Evolutionary conservation across 257 asterid genomes (phyloP).

Genomic region (Nicotiana otophora): DNA sequence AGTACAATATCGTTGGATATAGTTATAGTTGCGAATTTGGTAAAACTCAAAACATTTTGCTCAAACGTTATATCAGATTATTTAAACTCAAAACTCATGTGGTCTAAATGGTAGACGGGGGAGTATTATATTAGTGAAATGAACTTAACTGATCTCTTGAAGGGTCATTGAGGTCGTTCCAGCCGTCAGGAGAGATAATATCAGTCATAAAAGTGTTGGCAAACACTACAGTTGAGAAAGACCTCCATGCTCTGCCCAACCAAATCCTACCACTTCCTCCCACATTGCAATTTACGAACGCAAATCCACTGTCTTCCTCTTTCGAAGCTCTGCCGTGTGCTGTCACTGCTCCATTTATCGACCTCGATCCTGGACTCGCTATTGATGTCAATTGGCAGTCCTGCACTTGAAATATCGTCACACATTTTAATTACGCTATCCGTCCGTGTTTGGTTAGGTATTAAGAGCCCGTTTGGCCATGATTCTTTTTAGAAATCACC

Average conservation of each 20-base stretch:
- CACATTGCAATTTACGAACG: constrained; percentile 60
- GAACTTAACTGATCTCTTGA: constrained; percentile 63
- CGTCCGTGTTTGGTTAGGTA: too few relatives aligned
- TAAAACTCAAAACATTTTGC: too few relatives aligned
- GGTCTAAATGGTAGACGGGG: not conserved
- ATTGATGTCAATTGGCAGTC: constrained; percentile 63
- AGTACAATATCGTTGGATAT: too few relatives aligned
- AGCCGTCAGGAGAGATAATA: constrained; percentile 77
- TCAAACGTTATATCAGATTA: too few relatives aligned
- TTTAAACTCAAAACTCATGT: too few relatives aligned
- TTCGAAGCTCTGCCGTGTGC: constrained; percentile 79
- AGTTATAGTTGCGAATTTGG: too few relatives aligned
- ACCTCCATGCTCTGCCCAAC: constrained; percentile 95
- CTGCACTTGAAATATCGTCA: constrained; percentile 19
- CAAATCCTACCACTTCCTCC: constrained; percentile 90
- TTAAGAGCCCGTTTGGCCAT: too few relatives aligned
- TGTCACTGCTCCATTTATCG: constrained; percentile 71
- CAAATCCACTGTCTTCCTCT: constrained; percentile 81
- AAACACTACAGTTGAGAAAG: constrained; percentile 76
- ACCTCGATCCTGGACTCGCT: constrained; percentile 63
- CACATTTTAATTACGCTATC: not conserved
- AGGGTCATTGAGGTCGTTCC: constrained; percentile 95
- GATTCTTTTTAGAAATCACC: too few relatives aligned
- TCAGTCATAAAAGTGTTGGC: constrained; percentile 64
- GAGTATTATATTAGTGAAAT: not conserved